phyloP scores from a whole-genome alignment of 208 protist genomes.

The Leishmania martiniquensis region DNA sequence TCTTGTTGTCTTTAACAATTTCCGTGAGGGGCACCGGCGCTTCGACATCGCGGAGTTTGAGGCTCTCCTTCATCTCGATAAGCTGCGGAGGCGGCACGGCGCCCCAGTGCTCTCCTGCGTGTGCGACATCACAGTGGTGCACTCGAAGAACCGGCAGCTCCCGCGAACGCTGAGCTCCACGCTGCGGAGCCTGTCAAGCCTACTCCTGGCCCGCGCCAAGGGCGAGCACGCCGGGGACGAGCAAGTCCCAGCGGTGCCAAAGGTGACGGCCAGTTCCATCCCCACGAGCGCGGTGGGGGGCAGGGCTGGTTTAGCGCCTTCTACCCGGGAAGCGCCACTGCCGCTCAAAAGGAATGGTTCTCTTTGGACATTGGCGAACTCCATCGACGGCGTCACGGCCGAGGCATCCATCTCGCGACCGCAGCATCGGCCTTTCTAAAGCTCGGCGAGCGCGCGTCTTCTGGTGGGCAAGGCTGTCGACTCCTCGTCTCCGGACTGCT shows the following conservation, averaged over 20 bases:
- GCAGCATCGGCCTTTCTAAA: not conserved
- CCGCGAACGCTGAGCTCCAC: conserved; percentile 42
- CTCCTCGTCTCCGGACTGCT: not conserved
- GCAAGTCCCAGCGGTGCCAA: conserved; percentile 26
- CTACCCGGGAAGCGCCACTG: not conserved
- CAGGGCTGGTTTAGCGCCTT: not conserved
- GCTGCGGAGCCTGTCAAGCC: conserved; percentile 47
- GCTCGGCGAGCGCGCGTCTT: not conserved
- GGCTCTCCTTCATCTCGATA: conserved; percentile 43
- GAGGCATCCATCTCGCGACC: not conserved
- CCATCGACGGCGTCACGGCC: not conserved
- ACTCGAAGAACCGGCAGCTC: conserved; percentile 45
- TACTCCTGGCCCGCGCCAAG: conserved; percentile 33
- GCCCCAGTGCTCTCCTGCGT: conserved; percentile 57
- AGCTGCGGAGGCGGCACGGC: conserved; percentile 38
- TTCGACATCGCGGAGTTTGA: conserved; percentile 47
- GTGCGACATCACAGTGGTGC: conserved; percentile 79
- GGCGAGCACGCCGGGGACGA: not conserved
- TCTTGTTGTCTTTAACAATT: conserved; percentile 88
- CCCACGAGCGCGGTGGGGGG: conserved; percentile 7
- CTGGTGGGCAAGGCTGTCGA: not conserved
- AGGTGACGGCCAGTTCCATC: conserved; percentile 14
- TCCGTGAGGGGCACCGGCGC: conserved; percentile 43
- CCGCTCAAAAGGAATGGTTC: not conserved
- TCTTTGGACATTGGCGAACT: not conserved